Evolutionary conservation across 1,139 yeast species (phyloP).

Genomic region (Insectozyma bohioensis): DNA sequence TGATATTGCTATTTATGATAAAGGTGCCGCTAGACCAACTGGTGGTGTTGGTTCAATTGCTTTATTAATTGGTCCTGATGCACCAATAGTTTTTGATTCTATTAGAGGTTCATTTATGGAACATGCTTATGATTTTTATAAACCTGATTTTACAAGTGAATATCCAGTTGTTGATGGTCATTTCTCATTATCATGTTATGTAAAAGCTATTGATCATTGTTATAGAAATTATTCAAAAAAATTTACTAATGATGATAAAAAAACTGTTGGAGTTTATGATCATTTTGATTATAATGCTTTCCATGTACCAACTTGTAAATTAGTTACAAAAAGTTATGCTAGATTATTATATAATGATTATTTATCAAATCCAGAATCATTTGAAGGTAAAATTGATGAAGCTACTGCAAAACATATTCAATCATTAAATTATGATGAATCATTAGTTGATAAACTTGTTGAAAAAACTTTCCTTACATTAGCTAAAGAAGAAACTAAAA

Average conservation of each 20-base stretch:
- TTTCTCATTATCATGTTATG: conserved; percentile 90
- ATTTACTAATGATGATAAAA: conserved; percentile 55
- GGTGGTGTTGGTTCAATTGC: conserved; percentile 99
- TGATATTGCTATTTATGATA: conserved; percentile 95
- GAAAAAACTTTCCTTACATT: conserved; percentile 84
- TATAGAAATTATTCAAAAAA: conserved; percentile 82
- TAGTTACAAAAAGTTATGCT: conserved; percentile 90
- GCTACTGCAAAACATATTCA: conserved; percentile 62
- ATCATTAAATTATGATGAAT: conserved; percentile 67
- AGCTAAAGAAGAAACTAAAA: conserved; percentile 68
- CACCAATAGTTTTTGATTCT: conserved; percentile 90
- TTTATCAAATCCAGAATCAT: conserved; percentile 60
- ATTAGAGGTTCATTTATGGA: conserved; percentile 92
- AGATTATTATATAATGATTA: conserved; percentile 90
- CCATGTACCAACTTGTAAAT: conserved; percentile 98
- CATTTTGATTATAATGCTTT: conserved; percentile 93
- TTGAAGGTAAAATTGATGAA: conserved; percentile 47
- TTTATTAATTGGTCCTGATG: conserved; percentile 93
- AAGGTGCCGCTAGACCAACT: conserved; percentile 98
- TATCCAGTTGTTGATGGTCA: conserved; percentile 99
- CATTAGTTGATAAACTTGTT: conserved; percentile 74
- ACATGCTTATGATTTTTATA: conserved; percentile 96
- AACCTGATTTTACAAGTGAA: conserved; percentile 95
- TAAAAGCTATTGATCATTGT: conserved; percentile 86
- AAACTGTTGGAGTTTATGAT: conserved; percentile 62